phyloP scores from a whole-genome alignment of 139 green algal species.

The Ettlia oleoabundans region DNA sequence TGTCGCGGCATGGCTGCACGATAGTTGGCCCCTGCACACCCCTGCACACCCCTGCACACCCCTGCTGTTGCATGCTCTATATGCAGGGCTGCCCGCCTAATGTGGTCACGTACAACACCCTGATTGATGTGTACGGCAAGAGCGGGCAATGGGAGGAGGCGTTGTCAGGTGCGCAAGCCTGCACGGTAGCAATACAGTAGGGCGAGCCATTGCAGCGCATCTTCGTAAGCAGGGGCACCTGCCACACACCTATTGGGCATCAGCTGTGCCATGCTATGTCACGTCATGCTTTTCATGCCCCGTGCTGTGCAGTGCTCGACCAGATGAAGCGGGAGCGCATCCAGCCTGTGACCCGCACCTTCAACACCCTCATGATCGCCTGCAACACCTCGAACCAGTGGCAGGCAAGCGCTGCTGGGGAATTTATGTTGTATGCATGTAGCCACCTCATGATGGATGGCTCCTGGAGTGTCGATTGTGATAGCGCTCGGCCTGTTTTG shows the following conservation, averaged over 20 bases:
- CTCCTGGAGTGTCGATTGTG: too few species aligned
- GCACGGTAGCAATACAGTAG: neutral
- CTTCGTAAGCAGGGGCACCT: too few species aligned
- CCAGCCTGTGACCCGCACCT: constrained; percentile 77
- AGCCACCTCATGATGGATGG: too few species aligned
- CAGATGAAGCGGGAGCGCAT: constrained; percentile 60
- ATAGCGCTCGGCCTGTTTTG: too few species aligned
- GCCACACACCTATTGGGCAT: too few species aligned
- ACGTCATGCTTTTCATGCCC: too few species aligned
- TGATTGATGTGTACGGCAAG: constrained; percentile 83
- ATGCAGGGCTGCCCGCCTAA: constrained; percentile 45
- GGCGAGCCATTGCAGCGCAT: too few species aligned
- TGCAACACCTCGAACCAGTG: constrained; percentile 87
- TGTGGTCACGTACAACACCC: constrained; percentile 79
- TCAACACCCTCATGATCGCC: constrained; percentile 86
- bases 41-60: too few species aligned
- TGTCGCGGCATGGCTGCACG: too few species aligned
- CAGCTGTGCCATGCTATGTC: too few species aligned
- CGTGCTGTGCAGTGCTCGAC: constrained; percentile 19
- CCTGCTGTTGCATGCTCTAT: neutral
- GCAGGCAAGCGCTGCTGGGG: constrained; percentile 52
- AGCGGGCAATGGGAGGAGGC: constrained; percentile 74
- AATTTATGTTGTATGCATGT: too few species aligned
- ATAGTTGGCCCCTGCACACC: too few species aligned
- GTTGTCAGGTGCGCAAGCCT: neutral